Evolutionary conservation across 2,329 filamentous ascomycete species (phyloP), one percentile per base, ranked within the genome.

Genomic region (Phialocephala subalpina): DNA sequence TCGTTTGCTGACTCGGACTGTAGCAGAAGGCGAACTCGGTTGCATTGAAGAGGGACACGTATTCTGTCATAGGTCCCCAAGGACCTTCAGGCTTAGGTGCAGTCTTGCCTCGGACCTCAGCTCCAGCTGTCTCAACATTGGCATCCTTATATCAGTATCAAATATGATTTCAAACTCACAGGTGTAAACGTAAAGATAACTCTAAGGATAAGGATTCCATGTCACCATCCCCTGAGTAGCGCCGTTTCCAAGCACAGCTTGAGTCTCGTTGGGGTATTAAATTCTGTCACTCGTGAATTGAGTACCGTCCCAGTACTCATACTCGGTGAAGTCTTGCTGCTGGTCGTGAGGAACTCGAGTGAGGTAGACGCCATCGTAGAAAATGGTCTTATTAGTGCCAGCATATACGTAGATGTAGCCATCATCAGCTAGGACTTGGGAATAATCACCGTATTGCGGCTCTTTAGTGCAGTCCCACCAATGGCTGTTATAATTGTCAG

Each of bases 141-240:
- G n/a, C n/a, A n/a, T n/a, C n/a, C n/a, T n/a, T n/a, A n/a, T n/a
- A n/a, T n/a, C n/a, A n/a, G n/a, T n/a, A n/a, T n/a, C n/a, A n/a
- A n/a, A n/a, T n/a, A n/a, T n/a, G n/a, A n/a, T n/a, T n/a, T 4
- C 20, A 29, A 4, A 58, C 63, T 52, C 14, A 61, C 63, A n/a
- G 16, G 63, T 65, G 22, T 65, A 61, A 16, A 65, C 25, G 8
- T 65, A 65, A 27, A 65, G 58, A 40, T 61, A 65, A 16, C 29
- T 38, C 7, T 53, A 42, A 6, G 61, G 42, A 53, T 65, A n/a
- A 2, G 63, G 27, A 25, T 65, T 65, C 63, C 58, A 65, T 18
- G 63, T 57, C 7, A 65, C 27, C 58, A 47, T 18, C 25, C 63
- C 63, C 36, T 45, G 33, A 18, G 58, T 61, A 18, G 42, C 42